Percentiles rank a stretch among this genome's conserved stretches.
phyloP scores from a whole-genome alignment of 1,284 basidiomycete species.

The Singerocomus rubriflavus region DNA sequence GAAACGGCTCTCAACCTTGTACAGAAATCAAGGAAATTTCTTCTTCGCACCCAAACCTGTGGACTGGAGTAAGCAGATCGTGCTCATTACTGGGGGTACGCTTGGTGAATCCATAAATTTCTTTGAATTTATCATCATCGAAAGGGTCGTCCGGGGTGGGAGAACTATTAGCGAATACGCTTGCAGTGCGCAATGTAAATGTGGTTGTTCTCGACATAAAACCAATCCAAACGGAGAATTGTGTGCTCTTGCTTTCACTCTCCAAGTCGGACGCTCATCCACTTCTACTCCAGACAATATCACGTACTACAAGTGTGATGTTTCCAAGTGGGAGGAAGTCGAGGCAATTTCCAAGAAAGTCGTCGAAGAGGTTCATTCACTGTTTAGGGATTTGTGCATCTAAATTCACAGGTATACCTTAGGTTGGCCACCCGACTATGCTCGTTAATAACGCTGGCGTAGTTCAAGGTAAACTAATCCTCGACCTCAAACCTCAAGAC shows the following conservation, averaged over 20 bases:
- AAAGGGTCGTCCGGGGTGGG: conserved; percentile 88
- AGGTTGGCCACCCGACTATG: conserved; percentile 88
- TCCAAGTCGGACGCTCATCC: background rate
- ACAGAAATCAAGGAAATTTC: conserved; percentile 68
- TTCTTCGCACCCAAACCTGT: conserved; percentile 57
- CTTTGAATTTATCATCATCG: background rate
- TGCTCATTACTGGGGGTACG: conserved; percentile 87
- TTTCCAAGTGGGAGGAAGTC: conserved; percentile 84
- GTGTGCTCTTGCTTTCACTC: conserved; percentile 39
- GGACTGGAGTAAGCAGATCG: conserved; percentile 83
- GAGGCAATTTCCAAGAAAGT: conserved; percentile 67
- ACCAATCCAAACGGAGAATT: conserved; percentile 71
- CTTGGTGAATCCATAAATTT: background rate
- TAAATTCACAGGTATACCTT: conserved; percentile 5
- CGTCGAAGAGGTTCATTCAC: conserved; percentile 60
- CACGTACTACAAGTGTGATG: conserved; percentile 82
- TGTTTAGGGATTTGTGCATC: background rate
- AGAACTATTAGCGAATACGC: conserved; percentile 77
- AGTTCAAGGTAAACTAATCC: conserved; percentile 81
- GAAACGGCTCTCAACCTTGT: conserved; percentile 66
- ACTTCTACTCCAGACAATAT: conserved; percentile 58
- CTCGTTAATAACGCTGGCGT: conserved; percentile 97
- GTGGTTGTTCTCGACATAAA: conserved; percentile 86
- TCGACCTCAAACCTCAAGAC: conserved; percentile 78
- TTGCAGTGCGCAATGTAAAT: conserved; percentile 75